Conservation (phyloP, 2,329 filamentous ascomycete genomes). For the Akanthomyces lecanii region DNA sequence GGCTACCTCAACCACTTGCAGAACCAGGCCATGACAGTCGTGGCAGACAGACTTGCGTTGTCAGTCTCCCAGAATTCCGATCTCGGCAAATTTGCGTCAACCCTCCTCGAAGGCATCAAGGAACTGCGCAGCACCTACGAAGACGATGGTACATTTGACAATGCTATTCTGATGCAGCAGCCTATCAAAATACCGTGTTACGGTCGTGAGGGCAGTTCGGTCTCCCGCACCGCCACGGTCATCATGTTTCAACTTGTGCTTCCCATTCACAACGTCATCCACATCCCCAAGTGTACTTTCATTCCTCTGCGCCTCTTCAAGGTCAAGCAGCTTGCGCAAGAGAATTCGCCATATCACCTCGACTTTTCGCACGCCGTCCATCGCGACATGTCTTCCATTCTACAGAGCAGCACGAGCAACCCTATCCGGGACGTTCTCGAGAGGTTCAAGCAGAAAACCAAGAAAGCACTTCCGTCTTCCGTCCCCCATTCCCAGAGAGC, state of each 20-base stretch:
- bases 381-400: slow-evolving; percentile 53
- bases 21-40: slow-evolving; percentile 35
- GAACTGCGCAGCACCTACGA: slow-evolving; percentile 37
- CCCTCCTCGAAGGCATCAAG: slow-evolving; percentile 41
- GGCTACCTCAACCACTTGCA: slow-evolving; percentile 51
- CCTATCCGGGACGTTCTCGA: neutral
- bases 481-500: neutral
- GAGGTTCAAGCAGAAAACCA: neutral
- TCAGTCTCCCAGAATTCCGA: neutral
- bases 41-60: slow-evolving; percentile 20
- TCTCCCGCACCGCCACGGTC: slow-evolving; percentile 27
- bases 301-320: slow-evolving; percentile 62
- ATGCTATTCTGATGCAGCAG: slow-evolving; percentile 41
- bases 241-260: slow-evolving; percentile 59
- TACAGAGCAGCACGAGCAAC: slow-evolving; percentile 26
- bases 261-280: slow-evolving; percentile 53
- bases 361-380: slow-evolving; percentile 58
- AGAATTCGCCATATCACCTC: slow-evolving; percentile 49
- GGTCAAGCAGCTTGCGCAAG: slow-evolving; percentile 59
- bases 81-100: slow-evolving; percentile 36
- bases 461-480: neutral
- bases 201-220: slow-evolving; percentile 19
- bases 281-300: slow-evolving; percentile 52
- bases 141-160: slow-evolving; percentile 42
- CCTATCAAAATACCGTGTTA: slow-evolving; percentile 40